Evolutionary conservation across 768 basidiomycete species (phyloP).

Genomic region (Psilocybe tampanensis): DNA sequence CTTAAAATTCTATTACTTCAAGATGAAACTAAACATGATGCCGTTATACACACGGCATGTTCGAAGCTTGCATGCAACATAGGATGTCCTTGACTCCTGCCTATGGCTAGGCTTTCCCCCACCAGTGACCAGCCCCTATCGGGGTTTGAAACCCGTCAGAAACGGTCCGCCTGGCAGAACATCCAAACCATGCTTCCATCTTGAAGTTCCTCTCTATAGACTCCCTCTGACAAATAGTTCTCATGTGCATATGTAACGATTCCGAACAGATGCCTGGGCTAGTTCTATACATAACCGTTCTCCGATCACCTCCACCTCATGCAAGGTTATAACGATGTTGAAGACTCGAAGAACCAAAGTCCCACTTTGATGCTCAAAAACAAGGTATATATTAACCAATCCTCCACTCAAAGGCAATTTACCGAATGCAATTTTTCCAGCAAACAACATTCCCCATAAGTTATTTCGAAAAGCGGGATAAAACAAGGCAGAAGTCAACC

Average conservation of each 20-base stretch:
- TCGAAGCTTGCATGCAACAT: too few species aligned
- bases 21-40: too few species aligned
- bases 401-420: not conserved
- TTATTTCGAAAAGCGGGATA: not conserved
- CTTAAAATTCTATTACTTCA: too few species aligned
- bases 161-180: too few species aligned
- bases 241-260: constrained; percentile 10
- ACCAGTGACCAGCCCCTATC: too few species aligned
- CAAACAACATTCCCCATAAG: too few species aligned
- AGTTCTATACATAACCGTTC: not conserved
- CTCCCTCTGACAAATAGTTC: not conserved
- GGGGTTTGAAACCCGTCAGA: too few species aligned
- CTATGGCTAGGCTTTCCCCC: too few species aligned
- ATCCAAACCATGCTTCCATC: too few species aligned
- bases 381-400: not conserved
- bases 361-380: not conserved
- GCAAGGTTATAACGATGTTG: not conserved
- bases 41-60: too few species aligned
- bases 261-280: constrained; percentile 5
- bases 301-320: constrained; percentile 7
- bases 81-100: too few species aligned
- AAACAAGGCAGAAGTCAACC: not conserved
- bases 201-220: too few species aligned
- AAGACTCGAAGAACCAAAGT: not conserved
- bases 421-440: not conserved